Evolutionary conservation across 805 yeast genomes (phyloP), one percentile per base, ranked within the genome.

Genomic region (Saccharomycopsis amapae): DNA sequence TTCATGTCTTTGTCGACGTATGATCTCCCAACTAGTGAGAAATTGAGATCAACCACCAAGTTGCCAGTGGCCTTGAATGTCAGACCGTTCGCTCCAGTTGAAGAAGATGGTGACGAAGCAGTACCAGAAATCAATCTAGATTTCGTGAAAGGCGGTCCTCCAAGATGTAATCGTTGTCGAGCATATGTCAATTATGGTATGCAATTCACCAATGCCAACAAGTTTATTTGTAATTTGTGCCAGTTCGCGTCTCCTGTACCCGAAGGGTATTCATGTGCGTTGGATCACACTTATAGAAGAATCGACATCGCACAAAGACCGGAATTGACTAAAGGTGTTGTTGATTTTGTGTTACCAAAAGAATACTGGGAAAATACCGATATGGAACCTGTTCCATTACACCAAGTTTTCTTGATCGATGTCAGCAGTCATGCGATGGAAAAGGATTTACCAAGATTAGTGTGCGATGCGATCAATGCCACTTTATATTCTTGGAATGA

Each of bases 101-200:
- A 67, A 26, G 60, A 64, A 5, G 61, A 68, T 1, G 75, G 72
- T 40, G 80, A 73, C 13, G 76, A 74, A 1, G 64, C 64, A 0
- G 75, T 88, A 1, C 94, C 95, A 0, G 70, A 72, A 3, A 79
- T 81, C 4, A 89, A 85, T 58, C 74, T 76, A 66, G 58, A 58
- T 5, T 58, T 68, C 34, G 71, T 71, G 13, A 31, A 18, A 6
- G 39, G 35, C 6, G 86, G 87, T 1, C 95, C 96, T 0, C 81
- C 94, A 28, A 75, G 99, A 55, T 93, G 99, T 64, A 75, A 78
- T 54, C 80, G 97, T 51, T 93, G 99, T 65, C 76, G 96, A 46
- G 77, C 96, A 1, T 93, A 88, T 62, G 71, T 88, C 51, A 93
- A 90, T 60, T 75, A 79, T 17, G 82, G 85, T 79, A 79, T 75